Evolutionary conservation across 176 grass and related monocot species (phyloP).

Genomic region (Lolium multiflorum): DNA sequence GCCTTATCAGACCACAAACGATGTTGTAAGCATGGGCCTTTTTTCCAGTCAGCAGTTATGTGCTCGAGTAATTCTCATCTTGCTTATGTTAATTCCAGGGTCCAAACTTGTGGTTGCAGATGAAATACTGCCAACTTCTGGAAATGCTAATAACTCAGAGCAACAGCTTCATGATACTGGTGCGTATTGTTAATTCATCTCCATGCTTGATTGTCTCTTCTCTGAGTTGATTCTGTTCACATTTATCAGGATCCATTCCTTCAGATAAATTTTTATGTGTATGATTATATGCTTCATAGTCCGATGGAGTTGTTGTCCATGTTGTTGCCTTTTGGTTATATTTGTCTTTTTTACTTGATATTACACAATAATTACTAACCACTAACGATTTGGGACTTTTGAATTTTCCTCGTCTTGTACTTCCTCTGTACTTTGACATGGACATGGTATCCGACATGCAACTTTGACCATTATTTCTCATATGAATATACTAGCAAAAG

Average conservation of each 20-base stretch:
- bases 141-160: constrained; percentile 40
- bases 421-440: neutral
- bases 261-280: neutral
- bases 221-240: constrained; percentile 21
- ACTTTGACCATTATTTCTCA: neutral
- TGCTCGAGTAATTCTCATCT: constrained; percentile 13
- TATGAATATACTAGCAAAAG: neutral
- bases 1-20: neutral
- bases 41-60: constrained; percentile 4
- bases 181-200: constrained; percentile 15
- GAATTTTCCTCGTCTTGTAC: constrained; percentile 1
- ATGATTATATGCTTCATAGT: constrained; percentile 12
- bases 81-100: constrained; percentile 18
- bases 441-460: neutral
- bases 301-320: neutral
- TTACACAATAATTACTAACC: neutral
- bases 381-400: neutral
- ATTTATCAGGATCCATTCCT: neutral
- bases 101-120: constrained; percentile 13
- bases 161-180: constrained; percentile 45
- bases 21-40: neutral
- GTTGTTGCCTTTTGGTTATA: neutral
- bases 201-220: constrained; percentile 30
- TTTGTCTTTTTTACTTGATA: neutral
- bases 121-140: constrained; percentile 30